A percentile compares a stretch with the other conserved stretches of the same genome.
Evolutionary conservation across 108 stramenopile species (phyloP).

Genomic region (Parietichytrium sp.): DNA sequence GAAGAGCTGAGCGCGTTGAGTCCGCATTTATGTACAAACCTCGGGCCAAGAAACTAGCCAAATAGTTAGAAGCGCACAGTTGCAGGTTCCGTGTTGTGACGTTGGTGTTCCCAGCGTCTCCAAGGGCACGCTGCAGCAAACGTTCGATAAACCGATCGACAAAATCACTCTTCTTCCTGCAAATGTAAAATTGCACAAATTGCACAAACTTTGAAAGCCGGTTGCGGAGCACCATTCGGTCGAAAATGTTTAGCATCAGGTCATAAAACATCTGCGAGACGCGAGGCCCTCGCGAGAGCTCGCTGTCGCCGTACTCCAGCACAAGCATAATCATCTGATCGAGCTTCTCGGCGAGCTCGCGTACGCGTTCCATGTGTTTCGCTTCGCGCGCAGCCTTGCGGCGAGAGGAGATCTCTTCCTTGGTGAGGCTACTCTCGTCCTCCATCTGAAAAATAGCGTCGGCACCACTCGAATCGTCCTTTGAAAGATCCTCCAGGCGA

Average conservation of each 20-base stretch:
- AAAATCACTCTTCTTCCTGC: background rate
- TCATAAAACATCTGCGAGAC: background rate
- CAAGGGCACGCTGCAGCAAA: background rate
- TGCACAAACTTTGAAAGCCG: background rate
- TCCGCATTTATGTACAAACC: background rate
- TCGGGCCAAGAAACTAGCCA: constrained; percentile 21
- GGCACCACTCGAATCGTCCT: background rate
- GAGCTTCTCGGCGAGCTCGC: constrained; percentile 6
- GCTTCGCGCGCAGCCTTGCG: no score
- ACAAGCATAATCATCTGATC: background rate
- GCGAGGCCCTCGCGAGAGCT: background rate
- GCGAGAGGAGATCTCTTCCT: no score
- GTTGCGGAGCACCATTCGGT: constrained; percentile 6
- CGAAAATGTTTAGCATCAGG: background rate
- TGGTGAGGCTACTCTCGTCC: no score
- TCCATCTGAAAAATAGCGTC: no score
- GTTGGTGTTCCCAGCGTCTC: background rate
- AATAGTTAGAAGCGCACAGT: constrained; percentile 6
- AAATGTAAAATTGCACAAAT: constrained; percentile 4
- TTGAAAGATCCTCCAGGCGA: background rate
- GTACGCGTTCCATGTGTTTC: no score
- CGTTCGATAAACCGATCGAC: background rate
- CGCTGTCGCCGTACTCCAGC: background rate
- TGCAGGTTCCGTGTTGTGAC: background rate
- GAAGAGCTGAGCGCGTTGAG: background rate